A percentile compares a stretch with the other conserved stretches of the same genome.
phyloP scores from a whole-genome alignment of 768 basidiomycete genomes.

The Trametes meyenii region DNA sequence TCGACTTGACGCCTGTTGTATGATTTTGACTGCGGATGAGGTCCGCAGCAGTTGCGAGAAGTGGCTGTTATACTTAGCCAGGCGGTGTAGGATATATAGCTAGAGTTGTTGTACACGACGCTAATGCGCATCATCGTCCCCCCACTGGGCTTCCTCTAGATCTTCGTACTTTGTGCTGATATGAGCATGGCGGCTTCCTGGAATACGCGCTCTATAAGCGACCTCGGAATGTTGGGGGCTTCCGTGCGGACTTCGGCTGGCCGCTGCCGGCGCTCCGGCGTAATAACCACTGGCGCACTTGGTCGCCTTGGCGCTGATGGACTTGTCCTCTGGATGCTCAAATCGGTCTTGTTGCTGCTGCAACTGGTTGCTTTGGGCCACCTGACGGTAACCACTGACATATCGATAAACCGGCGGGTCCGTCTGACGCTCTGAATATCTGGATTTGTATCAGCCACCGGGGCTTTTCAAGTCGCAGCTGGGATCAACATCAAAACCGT shows the following conservation, averaged over 20 bases:
- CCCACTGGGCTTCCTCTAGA: background rate
- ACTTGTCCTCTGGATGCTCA: background rate
- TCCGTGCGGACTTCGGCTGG: too few species aligned
- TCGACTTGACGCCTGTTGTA: constrained; percentile 68
- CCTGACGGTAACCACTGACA: background rate
- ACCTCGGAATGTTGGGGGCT: too few species aligned
- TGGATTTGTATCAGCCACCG: too few species aligned
- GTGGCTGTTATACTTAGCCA: background rate
- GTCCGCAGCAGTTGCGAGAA: background rate
- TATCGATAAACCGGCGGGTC: background rate
- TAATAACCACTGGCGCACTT: too few species aligned
- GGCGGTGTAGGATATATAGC: constrained; percentile 6
- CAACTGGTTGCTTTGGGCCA: background rate
- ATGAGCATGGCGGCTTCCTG: too few species aligned
- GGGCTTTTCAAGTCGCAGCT: too few species aligned
- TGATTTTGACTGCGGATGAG: constrained; percentile 19
- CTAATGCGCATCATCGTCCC: background rate
- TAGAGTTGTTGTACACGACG: background rate
- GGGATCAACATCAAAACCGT: too few species aligned
- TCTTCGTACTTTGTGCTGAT: too few species aligned
- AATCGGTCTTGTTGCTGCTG: too few species aligned
- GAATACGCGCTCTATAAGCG: too few species aligned
- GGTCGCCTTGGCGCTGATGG: background rate
- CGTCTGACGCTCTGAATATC: too few species aligned
- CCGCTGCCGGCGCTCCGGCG: too few species aligned